Evolutionary conservation across 2,329 filamentous ascomycete genomes (phyloP).

Genomic region (Curvularia eragrostidis): DNA sequence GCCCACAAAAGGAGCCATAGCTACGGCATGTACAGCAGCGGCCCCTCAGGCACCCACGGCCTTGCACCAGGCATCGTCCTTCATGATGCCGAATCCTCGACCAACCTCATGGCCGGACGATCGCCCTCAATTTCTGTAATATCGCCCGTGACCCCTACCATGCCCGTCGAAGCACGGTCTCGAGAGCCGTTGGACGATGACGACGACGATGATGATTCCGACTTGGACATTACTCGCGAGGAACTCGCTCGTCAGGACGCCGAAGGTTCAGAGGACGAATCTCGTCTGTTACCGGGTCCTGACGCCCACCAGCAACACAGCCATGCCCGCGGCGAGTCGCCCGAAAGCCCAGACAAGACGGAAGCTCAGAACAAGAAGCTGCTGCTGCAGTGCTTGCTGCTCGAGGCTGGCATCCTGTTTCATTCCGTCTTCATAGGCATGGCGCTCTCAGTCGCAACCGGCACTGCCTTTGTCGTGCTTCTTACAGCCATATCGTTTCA

Average conservation of each 20-base stretch:
- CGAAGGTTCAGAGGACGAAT: constrained; percentile 40
- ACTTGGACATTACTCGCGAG: constrained; percentile 45
- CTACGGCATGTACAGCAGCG: constrained; percentile 40
- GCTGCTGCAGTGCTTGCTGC: constrained; percentile 74
- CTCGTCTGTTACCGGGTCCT: constrained; percentile 39
- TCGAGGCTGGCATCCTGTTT: constrained; percentile 80
- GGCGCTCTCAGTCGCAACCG: constrained; percentile 72
- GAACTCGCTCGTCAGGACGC: constrained; percentile 43
- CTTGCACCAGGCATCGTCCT: constrained; percentile 42
- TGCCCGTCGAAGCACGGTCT: constrained; percentile 13
- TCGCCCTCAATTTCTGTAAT: constrained; percentile 41
- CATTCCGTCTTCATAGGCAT: constrained; percentile 80
- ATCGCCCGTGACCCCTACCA: constrained; percentile 32
- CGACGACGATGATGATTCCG: constrained; percentile 41
- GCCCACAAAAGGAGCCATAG: constrained; percentile 44
- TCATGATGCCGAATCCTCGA: constrained; percentile 41
- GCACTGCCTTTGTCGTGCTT: constrained; percentile 69
- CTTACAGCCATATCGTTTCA: constrained; percentile 75
- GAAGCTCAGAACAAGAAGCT: constrained; percentile 64
- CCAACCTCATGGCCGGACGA: constrained; percentile 42
- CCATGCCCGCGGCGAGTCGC: constrained; percentile 18
- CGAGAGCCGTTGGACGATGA: constrained; percentile 25
- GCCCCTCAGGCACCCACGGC: constrained; percentile 26
- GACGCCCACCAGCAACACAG: constrained; percentile 28
- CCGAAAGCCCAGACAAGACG: constrained; percentile 35